phyloP scores from a whole-genome alignment of 192 early-diverging fungal genomes.

The Entomortierella beljakovae region DNA sequence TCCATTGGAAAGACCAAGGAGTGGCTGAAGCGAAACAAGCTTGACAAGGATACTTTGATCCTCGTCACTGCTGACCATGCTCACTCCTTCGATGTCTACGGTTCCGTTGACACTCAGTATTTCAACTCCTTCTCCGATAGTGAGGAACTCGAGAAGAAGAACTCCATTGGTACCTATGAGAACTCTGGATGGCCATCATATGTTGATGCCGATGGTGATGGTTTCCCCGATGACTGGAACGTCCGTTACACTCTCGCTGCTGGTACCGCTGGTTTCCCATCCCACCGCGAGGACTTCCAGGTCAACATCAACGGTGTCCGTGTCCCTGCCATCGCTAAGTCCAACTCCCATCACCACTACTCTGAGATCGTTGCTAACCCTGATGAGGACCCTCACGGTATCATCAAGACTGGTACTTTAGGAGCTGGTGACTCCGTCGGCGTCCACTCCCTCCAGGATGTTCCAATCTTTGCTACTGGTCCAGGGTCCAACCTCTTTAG shows the following conservation, averaged over 20 bases:
- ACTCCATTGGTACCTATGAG: slow-evolving; percentile 62
- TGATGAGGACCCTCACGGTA: slow-evolving; percentile 27
- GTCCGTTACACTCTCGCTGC: slow-evolving; percentile 56
- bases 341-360: slow-evolving; percentile 51
- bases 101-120: slow-evolving; percentile 68
- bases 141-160: slow-evolving; percentile 54
- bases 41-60: slow-evolving; percentile 68
- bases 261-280: slow-evolving; percentile 56
- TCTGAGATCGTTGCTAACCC: slow-evolving; percentile 28
- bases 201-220: slow-evolving; percentile 58
- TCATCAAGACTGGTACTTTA: slow-evolving; percentile 40
- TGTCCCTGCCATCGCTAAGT: slow-evolving; percentile 36
- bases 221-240: slow-evolving; percentile 62
- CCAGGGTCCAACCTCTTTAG: slow-evolving; percentile 55
- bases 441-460: slow-evolving; percentile 63
- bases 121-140: slow-evolving; percentile 56
- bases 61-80: slow-evolving; percentile 74
- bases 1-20: slow-evolving; percentile 67
- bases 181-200: slow-evolving; percentile 63
- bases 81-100: slow-evolving; percentile 74
- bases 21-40: slow-evolving; percentile 60
- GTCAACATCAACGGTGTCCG: slow-evolving; percentile 50
- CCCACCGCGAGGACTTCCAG: slow-evolving; percentile 61
- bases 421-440: slow-evolving; percentile 31
- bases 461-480: slow-evolving; percentile 57